phyloP scores from a whole-genome alignment of 106 monocot genomes.

The Phalaenopsis aphrodite region DNA sequence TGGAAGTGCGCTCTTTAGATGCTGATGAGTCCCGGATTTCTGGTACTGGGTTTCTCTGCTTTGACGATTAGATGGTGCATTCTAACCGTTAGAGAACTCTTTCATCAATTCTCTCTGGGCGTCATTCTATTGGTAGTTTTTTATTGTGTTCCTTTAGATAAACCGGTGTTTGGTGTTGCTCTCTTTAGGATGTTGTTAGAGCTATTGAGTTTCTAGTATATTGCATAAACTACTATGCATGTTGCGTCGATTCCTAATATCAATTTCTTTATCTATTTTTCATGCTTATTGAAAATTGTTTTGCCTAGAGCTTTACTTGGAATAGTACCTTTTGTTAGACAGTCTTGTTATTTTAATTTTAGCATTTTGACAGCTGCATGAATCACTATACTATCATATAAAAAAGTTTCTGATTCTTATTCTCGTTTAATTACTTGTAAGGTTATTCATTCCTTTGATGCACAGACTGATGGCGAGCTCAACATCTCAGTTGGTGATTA shows the following conservation, averaged over 20 bases:
- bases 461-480: slow-evolving; percentile 76
- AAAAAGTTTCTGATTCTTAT: neutral
- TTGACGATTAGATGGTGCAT: neutral
- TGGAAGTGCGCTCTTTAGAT: neutral
- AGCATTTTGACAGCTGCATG: too few relatives aligned
- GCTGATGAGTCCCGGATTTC: too few relatives aligned
- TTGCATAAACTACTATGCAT: neutral
- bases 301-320: too few relatives aligned
- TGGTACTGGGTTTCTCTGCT: neutral
- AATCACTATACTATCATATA: neutral
- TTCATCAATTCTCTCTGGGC: neutral
- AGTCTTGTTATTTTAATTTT: neutral
- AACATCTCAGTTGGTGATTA: slow-evolving; percentile 72
- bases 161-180: neutral
- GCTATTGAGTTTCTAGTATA: neutral
- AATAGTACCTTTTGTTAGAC: neutral
- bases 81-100: neutral
- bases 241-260: neutral
- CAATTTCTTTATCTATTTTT: too few relatives aligned
- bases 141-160: neutral
- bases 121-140: neutral
- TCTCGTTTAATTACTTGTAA: slow-evolving; percentile 15
- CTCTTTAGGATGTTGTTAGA: neutral
- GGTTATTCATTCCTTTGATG: slow-evolving; percentile 94
- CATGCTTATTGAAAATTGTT: too few relatives aligned